Conservation (phyloP, 2,329 filamentous ascomycete species). For the Aureobasidium musti region DNA sequence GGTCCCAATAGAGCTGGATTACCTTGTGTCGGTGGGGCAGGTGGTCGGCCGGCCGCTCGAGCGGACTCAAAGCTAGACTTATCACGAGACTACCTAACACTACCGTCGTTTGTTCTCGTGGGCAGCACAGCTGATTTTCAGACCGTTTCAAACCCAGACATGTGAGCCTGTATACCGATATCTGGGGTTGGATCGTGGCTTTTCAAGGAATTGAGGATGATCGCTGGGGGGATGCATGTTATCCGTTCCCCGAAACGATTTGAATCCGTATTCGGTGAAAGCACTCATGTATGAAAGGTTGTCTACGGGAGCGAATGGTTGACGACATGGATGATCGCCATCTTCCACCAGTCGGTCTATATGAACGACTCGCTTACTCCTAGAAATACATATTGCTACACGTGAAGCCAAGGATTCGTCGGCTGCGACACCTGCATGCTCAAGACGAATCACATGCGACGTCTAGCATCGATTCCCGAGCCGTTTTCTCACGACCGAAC, state of each 20-base stretch:
- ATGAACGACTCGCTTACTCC: slow-evolving; percentile 12
- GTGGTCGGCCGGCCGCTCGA: slow-evolving; percentile 11
- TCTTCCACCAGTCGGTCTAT: background rate
- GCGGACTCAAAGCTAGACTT: slow-evolving; percentile 12
- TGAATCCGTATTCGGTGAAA: background rate
- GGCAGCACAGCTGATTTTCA: slow-evolving; percentile 23
- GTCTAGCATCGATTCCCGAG: background rate
- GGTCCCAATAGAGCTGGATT: slow-evolving; percentile 1
- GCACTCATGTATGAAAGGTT: background rate
- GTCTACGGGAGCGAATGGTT: background rate
- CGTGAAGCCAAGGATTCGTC: slow-evolving; percentile 19
- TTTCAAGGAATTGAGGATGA: slow-evolving; percentile 4
- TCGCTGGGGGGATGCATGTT: slow-evolving; percentile 17
- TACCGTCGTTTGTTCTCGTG: slow-evolving; percentile 15
- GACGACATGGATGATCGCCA: slow-evolving; percentile 21
- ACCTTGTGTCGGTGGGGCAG: slow-evolving; percentile 9
- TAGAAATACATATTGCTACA: slow-evolving; percentile 13
- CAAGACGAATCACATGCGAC: slow-evolving; percentile 27
- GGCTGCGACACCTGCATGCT: slow-evolving; percentile 14
- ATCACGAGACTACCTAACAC: slow-evolving; percentile 10
- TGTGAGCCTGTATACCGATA: slow-evolving; percentile 22
- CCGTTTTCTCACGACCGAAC: slow-evolving; percentile 15
- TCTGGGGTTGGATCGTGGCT: slow-evolving; percentile 27
- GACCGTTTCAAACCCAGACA: slow-evolving; percentile 13
- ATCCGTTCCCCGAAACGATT: slow-evolving; percentile 15